Evolutionary conservation across 805 yeast genomes (phyloP).

Genomic region (Wickerhamia fluorescens): DNA sequence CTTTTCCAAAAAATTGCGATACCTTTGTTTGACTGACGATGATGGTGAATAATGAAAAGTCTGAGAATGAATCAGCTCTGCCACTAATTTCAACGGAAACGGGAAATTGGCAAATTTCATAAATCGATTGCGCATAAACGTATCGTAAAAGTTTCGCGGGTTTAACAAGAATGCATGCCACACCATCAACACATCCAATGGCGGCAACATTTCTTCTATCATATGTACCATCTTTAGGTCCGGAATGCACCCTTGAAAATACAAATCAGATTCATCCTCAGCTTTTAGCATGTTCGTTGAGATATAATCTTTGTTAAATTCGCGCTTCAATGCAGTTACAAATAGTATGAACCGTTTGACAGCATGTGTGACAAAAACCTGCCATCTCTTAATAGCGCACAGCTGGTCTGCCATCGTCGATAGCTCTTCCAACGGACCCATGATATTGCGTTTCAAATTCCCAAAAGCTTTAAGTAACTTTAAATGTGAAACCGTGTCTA

Average conservation of each 20-base stretch:
- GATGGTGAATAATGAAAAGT: conserved; percentile 6
- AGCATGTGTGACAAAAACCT: conserved; percentile 15
- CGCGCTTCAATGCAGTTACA: conserved; percentile 10
- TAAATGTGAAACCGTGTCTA: conserved; percentile 15
- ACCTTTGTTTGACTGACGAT: no score
- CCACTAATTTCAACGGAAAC: conserved; percentile 12
- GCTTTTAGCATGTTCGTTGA: no score
- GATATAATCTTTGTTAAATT: not conserved
- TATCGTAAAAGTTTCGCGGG: conserved; percentile 11
- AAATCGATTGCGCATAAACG: conserved; percentile 10
- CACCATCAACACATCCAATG: conserved; percentile 17
- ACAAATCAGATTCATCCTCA: conserved; percentile 1
- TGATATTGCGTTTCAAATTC: conserved; percentile 10
- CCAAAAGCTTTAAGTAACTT: conserved; percentile 16
- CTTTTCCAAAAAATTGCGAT: no score
- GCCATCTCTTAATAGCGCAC: conserved; percentile 12
- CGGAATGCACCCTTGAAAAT: not conserved
- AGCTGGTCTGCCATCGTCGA: not conserved
- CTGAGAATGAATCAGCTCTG: conserved; percentile 5
- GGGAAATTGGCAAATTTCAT: conserved; percentile 10
- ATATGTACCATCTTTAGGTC: not conserved
- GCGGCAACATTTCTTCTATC: conserved; percentile 8
- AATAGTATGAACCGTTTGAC: conserved; percentile 15
- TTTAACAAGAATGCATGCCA: conserved; percentile 19
- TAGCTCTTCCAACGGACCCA: conserved; percentile 3